These are phyloP conservation scores for Madurella mycetomatis DNA, from an alignment of 2,329 filamentous ascomycete genomes.

Conservation along the genomic window DNA sequence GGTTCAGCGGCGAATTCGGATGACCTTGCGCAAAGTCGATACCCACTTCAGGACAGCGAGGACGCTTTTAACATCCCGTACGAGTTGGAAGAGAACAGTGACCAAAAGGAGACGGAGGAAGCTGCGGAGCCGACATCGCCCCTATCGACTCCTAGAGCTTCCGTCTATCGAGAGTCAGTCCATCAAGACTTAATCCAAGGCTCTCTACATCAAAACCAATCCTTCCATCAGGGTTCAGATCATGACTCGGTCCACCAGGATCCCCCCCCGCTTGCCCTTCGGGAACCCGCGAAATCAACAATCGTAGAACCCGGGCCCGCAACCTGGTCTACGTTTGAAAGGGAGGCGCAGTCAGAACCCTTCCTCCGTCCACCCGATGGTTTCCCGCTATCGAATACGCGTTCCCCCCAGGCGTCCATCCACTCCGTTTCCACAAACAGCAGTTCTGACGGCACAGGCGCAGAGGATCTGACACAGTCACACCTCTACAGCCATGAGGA, in stretches of 20 bases:
- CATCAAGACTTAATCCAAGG: neutral
- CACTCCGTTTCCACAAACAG: conserved; percentile 27
- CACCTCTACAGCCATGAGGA: conserved; percentile 74
- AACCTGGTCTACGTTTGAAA: conserved; percentile 31
- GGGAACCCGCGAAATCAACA: conserved; percentile 31
- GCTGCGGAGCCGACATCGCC: conserved; percentile 33
- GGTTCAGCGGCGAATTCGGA: conserved; percentile 32
- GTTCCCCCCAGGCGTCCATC: conserved; percentile 21
- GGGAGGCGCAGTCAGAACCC: conserved; percentile 36
- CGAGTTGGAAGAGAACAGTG: conserved; percentile 40
- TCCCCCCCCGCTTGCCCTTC: conserved; percentile 15
- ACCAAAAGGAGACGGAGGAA: conserved; percentile 33
- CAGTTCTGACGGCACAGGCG: conserved; percentile 27
- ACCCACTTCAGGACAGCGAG: conserved; percentile 47
- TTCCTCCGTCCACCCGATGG: conserved; percentile 28
- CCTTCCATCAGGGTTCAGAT: neutral
- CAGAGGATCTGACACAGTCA: conserved; percentile 58
- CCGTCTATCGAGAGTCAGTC: conserved; percentile 26
- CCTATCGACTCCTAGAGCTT: conserved; percentile 51
- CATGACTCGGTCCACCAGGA: conserved; percentile 31
- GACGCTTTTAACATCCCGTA: conserved; percentile 55
- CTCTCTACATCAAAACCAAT: neutral
- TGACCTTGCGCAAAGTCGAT: conserved; percentile 33
- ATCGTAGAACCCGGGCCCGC: conserved; percentile 28
- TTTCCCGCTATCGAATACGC: conserved; percentile 1